Evolutionary conservation across 306 rosid species (phyloP), one percentile per base, ranked within the genome.

Genomic region (Abrus pulchellus): DNA sequence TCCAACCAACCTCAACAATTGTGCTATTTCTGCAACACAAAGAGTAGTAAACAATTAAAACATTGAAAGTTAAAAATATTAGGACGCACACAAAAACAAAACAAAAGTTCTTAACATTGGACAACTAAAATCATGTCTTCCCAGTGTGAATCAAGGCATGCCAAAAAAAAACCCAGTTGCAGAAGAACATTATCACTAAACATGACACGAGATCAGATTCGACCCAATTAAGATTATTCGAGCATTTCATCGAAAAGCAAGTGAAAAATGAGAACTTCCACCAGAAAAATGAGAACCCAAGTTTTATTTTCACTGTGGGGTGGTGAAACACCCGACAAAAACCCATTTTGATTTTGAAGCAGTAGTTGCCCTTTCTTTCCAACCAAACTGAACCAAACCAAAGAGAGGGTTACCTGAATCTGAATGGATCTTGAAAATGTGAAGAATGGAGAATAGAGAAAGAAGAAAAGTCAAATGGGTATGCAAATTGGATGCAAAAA

Each of bases 361-460:
- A 72, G 68, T 63, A 66, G 69, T 48, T 68, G 29, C 57, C 48
- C 57, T 77, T 74, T 30, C n/a, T 75, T 75, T 30, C 34, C 3
- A 74, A 61, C 9, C 13, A 55, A 62, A 41, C 8, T 27, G 6
- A 8, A 44, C 7, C 20, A 20, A 70, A 53, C 45, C 53, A 64
- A 59, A 41, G 3, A 69, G 14, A 72, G 73, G 9, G 47, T 41
- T 66, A 83, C 64, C 41, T 36, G 43, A 76, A 62, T 76, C 41
- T 36, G 43, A 76, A 62, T 76, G 83, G 83, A 86, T 86, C 83
- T 76, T 60, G 56, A 38, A 63, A 80, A 76, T 76, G 80, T 33
- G 45, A 72, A 74, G 56, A 83, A 71, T 76, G 55, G 41, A 32
- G 38, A 72, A 34, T 11, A 52, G 74, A 69, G 13, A 54, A 1